Evolutionary conservation across 495 filamentous ascomycete genomes (phyloP), one percentile per base, ranked within the genome.

Genomic region (Aspergillus nidulans): DNA sequence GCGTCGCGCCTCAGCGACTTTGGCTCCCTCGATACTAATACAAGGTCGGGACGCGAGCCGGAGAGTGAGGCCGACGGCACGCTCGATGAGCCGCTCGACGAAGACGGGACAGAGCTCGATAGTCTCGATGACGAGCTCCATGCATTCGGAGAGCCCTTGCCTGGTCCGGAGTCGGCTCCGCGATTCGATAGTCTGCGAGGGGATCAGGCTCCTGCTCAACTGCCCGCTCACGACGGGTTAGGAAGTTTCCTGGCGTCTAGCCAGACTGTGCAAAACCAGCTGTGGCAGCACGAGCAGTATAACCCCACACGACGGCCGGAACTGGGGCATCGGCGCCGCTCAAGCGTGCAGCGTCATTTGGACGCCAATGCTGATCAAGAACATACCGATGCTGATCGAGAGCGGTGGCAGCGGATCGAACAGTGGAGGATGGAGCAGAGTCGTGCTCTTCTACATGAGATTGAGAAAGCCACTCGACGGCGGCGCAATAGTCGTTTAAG

Each of bases 341-440:
- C 83, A 6, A 84, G 81, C 57, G 74, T 91, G 1, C 86, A 85
- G 65, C 79, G 78, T 47, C 74, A 82, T 38, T 60, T 84, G 24
- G 88, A 91, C 63, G 84, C 83, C 34, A 63, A 88, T 21, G 80
- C 82, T 36, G 82, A 87, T 56, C 77, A 77, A 43, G 80, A 84
- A 39, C 79, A 80, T 25, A 73, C 72, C 20, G 76, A 80, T 55
- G 62, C 78, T 20, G 73, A 79, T 28, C 69, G 77, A 12, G 89
- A 96, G 42, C 83, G 87, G 46, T 87, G 84, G 63, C 79, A 83
- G 59, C 78, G 92, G 58, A 95, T 98, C 71, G 90, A 97, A 69
- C 77, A 82, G 40, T 98, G 94, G 94, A 79, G 92, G 57, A 72
- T 94, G 63, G 94, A 97, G 63, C 95, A 97, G 67, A 96, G 90